Percentiles rank a stretch among this genome's conserved stretches.
Conservation (phyloP, 2,329 filamentous ascomycete genomes). For the Trichoderma afroharzianum region DNA sequence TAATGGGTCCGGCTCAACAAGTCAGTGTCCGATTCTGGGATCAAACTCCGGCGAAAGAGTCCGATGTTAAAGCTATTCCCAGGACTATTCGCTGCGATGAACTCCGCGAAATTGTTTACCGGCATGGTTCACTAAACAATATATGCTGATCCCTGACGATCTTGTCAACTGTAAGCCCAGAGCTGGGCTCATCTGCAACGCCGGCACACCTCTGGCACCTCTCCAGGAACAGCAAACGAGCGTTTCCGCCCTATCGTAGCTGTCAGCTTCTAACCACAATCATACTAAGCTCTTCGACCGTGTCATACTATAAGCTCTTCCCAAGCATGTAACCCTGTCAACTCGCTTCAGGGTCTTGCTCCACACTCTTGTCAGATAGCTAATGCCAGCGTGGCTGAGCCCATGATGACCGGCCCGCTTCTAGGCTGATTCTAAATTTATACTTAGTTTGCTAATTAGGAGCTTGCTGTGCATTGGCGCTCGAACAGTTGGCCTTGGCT, state of each 20-base stretch:
- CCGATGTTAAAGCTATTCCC: neutral
- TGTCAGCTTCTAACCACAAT: neutral
- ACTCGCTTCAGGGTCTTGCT: neutral
- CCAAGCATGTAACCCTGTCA: neutral
- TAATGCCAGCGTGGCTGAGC: conserved; percentile 10
- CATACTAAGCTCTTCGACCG: neutral
- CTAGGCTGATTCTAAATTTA: conserved; percentile 13
- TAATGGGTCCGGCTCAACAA: neutral
- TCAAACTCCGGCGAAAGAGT: neutral
- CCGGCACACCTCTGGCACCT: neutral
- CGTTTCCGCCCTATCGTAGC: neutral
- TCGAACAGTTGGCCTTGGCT: neutral
- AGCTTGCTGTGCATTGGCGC: neutral
- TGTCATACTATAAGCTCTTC: neutral
- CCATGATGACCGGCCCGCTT: conserved; percentile 9
- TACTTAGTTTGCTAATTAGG: neutral
- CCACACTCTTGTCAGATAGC: conserved; percentile 1
- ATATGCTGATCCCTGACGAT: neutral
- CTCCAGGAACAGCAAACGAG: neutral
- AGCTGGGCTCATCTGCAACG: neutral
- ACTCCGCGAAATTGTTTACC: neutral
- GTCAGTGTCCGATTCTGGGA: neutral
- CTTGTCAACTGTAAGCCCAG: neutral
- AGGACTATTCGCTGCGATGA: neutral
- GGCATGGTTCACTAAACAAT: neutral